Percentiles rank a stretch among this genome's conserved stretches.
phyloP scores from a whole-genome alignment of 345 rosid species.

The Carallia pectinifolia region DNA sequence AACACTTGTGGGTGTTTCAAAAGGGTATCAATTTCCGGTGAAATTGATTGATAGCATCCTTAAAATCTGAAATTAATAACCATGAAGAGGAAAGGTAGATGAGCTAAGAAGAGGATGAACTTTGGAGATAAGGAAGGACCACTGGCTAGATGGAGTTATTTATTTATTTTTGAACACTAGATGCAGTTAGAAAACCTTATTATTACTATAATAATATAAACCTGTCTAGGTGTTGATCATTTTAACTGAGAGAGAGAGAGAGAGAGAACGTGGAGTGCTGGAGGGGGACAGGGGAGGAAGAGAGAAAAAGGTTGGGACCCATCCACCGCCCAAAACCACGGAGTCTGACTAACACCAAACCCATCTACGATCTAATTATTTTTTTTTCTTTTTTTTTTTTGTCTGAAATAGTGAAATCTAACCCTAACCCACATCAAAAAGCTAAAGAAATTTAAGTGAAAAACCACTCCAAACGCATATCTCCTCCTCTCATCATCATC shows the following conservation, averaged over 20 bases:
- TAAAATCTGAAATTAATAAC: too few relatives aligned
- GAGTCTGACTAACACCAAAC: constrained; percentile 40
- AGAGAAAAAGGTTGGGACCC: constrained; percentile 51
- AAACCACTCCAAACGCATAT: constrained; percentile 2
- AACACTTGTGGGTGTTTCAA: too few relatives aligned
- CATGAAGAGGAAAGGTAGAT: neutral
- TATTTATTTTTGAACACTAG: too few relatives aligned
- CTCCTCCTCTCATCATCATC: constrained; percentile 15
- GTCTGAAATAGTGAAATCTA: neutral
- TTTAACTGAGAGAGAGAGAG: neutral
- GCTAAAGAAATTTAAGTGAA: neutral
- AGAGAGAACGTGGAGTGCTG: constrained; percentile 28
- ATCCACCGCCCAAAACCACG: constrained; percentile 61
- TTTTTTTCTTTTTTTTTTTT: neutral
- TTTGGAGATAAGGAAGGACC: constrained; percentile 25
- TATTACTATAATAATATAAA: constrained; percentile 15
- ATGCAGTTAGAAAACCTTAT: neutral
- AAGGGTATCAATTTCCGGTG: too few relatives aligned
- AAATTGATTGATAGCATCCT: too few relatives aligned
- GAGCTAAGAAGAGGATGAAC: neutral
- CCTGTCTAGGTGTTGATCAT: neutral
- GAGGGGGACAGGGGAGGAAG: constrained; percentile 17
- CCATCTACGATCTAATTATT: constrained; percentile 24
- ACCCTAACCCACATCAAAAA: constrained; percentile 36
- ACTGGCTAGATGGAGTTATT: neutral